Evolutionary conservation across 148 eudicot species (phyloP).

Genomic region (Camellia sinensis): DNA sequence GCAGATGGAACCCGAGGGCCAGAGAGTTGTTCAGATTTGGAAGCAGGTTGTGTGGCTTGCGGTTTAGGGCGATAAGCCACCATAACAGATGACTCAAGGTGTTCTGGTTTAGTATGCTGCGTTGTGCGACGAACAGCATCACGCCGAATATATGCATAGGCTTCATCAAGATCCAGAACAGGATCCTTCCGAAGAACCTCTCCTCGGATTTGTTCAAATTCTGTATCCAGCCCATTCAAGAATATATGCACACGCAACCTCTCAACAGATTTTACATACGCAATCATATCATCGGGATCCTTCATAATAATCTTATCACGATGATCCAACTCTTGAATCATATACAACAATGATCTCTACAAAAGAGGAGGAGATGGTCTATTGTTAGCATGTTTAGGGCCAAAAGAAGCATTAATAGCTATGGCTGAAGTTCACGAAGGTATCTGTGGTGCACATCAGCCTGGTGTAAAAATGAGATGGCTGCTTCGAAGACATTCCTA

Average conservation of each 20-base stretch:
- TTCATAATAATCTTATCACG: neutral
- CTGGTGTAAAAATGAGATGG: too few species aligned
- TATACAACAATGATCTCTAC: too few species aligned
- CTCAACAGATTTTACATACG: too few species aligned
- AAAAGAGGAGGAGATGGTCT: too few species aligned
- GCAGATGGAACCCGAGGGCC: neutral
- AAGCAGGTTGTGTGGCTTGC: neutral
- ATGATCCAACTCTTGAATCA: too few species aligned
- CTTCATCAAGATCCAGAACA: neutral
- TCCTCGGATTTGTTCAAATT: slow-evolving; percentile 1
- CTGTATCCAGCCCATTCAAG: neutral
- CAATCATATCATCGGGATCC: too few species aligned
- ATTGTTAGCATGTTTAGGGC: too few species aligned
- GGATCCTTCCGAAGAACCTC: neutral
- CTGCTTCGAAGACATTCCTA: too few species aligned
- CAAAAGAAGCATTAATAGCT: too few species aligned
- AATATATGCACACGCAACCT: neutral
- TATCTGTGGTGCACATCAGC: too few species aligned
- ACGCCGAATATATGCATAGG: slow-evolving; percentile 4
- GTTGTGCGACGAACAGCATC: neutral
- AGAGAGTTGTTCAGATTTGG: neutral
- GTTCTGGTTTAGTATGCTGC: neutral
- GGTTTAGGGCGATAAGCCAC: neutral
- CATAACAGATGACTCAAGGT: neutral
- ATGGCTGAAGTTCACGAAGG: too few species aligned